Evolutionary conservation across 306 rosid genomes (phyloP), one percentile per base, ranked within the genome.

Genomic region (Phaseolus lunatus): DNA sequence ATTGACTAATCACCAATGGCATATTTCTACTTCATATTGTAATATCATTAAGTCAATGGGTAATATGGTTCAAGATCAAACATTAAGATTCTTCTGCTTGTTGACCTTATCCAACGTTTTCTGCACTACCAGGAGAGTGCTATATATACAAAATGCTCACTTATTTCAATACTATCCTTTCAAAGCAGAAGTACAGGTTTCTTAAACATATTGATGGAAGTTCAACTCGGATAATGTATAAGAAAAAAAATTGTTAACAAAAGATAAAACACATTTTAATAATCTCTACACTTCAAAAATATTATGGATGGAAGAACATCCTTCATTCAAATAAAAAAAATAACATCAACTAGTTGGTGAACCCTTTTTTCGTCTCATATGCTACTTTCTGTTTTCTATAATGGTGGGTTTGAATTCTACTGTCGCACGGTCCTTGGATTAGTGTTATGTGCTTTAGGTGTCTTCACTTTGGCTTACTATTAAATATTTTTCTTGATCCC

Each of bases 41-140:
- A 12, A 27, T 31, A 9, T 57, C 67, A 59, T 53, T 71, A 54
- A 84, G 53, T 71, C 65, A 69, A 20, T 26, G 69, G 62, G 84
- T 52, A 67, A 67, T 65, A 56, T 84, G 84, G 76, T 84, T 73
- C 77, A 67, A n/a, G 77, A 62, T 80, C 67, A 68, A 83, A 82
- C 84, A 64, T 65, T 70, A 65, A 73, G 65, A 58, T 59, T 26
- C 39, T 37, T 27, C 20, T 14, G 39, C 66, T 14, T 5, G 16
- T 59, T 59, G 67, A 5, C 19, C 37, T 58, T 58, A 26, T 26
- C 65, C 19, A 7, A 56, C 31, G 5, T 13, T 59, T 59, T 59
- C 14, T 35, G 41, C 20, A 56, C 61, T 12, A 24, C 27, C 2
- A 1, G 27, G 27, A 24, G 27, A 24, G 27, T 24, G 27, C 2